Base-by-base conservation (phyloP, 1,284 basidiomycete genomes). In the Exobasidium rhododendri region DNA sequence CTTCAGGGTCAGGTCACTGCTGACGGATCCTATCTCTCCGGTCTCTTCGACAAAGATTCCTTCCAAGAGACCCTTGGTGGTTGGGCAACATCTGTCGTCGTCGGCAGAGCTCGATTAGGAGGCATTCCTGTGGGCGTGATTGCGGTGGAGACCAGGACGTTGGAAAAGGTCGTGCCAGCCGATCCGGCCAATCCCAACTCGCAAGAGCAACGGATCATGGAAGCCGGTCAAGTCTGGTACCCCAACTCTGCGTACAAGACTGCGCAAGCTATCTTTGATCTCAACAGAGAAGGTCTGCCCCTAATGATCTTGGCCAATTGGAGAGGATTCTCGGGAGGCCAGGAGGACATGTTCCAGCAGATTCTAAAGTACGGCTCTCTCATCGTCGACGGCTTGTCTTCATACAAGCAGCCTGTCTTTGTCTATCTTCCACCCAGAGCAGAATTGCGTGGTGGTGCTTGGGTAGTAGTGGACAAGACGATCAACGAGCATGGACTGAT, bases 191-290 rank as follows among this genome's bases (percentile, higher is more conserved):
- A 98, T 82, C 90, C 96, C 28, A 86, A 91, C 46, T 98, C 94
- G 46, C 92, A 94, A 81, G 96, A 99, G 82, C 94, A 94, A 80
- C 89, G 89, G 73, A 93, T 98, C 81, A 94, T 97, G 88, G 94
- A 98, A 80, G 96, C 96, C 35, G 96, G 96, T 75, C 97, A 98
- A 81, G 96, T 87, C 57, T 99, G 96, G 96, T 98, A 97, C 82
- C 96, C 96, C 55, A 98, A 99, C 82, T 94, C 91, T 29, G 94
- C 96, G n/a, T 94, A 97, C 85, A 99, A 99, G 86, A 99, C 96
- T 26, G 96, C 94, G 7, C 96, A 97, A 78, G 94, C 96, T 17
- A 98, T 98, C 83, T 92, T 94, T 81, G 96, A 99, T 83, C 92
- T 98, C 83, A 90, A 94, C 83, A 89, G 93, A 56, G 96, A 99